These are phyloP conservation scores for Magnolia changhungtana DNA, from an alignment of 164 flowering plant genomes.

Conservation along the genomic window DNA sequence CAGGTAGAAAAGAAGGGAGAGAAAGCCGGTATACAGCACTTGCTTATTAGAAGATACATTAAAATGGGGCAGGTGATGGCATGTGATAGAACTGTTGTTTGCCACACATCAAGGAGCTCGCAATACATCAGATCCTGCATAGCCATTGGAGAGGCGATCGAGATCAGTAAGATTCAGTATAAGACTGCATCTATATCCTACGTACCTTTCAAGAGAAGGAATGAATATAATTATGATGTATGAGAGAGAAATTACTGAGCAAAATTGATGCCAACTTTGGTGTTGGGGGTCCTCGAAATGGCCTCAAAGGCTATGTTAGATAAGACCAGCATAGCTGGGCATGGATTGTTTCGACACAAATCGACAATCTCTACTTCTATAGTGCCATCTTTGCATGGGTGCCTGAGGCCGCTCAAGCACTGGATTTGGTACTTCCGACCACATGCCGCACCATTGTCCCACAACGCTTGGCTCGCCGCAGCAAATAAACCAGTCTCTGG, in stretches of 20 bases:
- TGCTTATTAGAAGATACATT: too few species aligned
- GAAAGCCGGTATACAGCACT: too few species aligned
- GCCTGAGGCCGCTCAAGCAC: conserved; percentile 46
- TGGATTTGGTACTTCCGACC: conserved; percentile 45
- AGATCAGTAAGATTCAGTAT: too few species aligned
- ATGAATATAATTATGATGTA: neutral
- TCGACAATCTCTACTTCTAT: conserved; percentile 49
- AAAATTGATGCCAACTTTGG: conserved; percentile 42
- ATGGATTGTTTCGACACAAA: conserved; percentile 35
- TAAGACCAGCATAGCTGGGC: conserved; percentile 42
- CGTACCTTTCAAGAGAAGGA: too few species aligned
- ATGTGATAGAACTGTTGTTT: too few species aligned
- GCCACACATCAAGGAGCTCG: too few species aligned
- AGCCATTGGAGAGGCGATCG: too few species aligned
- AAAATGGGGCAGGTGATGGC: too few species aligned
- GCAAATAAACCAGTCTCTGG: conserved; percentile 40
- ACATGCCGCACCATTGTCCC: conserved; percentile 76
- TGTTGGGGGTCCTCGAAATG: conserved; percentile 28
- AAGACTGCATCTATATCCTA: too few species aligned
- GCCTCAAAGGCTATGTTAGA: conserved; percentile 46
- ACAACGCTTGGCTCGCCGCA: conserved; percentile 44
- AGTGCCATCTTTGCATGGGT: conserved; percentile 44
- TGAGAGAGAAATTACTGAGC: conserved; percentile 22
- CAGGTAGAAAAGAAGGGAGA: too few species aligned
- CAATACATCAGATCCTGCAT: too few species aligned